phyloP scores from a whole-genome alignment of 2,329 filamentous ascomycete genomes.

The Celoporthe dispersa region DNA sequence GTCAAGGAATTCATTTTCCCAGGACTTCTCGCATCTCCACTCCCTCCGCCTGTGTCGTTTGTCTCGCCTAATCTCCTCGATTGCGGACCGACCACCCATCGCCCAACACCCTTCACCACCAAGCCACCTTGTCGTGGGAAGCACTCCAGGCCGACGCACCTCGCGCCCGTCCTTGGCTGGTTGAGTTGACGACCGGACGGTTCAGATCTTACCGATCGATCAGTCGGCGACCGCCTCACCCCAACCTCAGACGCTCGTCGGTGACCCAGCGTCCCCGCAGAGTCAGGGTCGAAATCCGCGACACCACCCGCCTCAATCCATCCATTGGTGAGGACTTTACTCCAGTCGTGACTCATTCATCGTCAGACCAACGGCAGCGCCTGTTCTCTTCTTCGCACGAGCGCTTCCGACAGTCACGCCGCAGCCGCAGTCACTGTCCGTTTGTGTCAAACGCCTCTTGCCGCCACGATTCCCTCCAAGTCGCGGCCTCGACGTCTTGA shows the following conservation, averaged over 20 bases:
- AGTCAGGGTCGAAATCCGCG: not conserved
- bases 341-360: constrained; percentile 5
- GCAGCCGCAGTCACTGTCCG: constrained; percentile 2
- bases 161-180: constrained; percentile 11
- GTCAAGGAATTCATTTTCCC: constrained; percentile 26
- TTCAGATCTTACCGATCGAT: not conserved
- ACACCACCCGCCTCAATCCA: not conserved
- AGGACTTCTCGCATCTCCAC: constrained; percentile 21
- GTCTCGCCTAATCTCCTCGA: constrained; percentile 16
- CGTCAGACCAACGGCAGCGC: constrained; percentile 16
- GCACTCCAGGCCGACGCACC: constrained; percentile 16
- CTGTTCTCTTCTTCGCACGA: constrained; percentile 13
- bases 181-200: not conserved
- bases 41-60: constrained; percentile 22
- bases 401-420: not conserved
- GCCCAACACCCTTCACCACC: constrained; percentile 7
- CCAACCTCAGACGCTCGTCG: not conserved
- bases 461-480: constrained; percentile 17
- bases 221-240: constrained; percentile 2
- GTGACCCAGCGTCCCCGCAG: constrained; percentile 3
- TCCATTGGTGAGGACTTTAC: constrained; percentile 8
- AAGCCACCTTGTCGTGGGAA: constrained; percentile 21
- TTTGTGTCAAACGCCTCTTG: not conserved
- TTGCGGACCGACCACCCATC: constrained; percentile 24
- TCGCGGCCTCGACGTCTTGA: constrained; percentile 21